Evolutionary conservation across 306 rosid genomes (phyloP).

Genomic region (Quercus variabilis): DNA sequence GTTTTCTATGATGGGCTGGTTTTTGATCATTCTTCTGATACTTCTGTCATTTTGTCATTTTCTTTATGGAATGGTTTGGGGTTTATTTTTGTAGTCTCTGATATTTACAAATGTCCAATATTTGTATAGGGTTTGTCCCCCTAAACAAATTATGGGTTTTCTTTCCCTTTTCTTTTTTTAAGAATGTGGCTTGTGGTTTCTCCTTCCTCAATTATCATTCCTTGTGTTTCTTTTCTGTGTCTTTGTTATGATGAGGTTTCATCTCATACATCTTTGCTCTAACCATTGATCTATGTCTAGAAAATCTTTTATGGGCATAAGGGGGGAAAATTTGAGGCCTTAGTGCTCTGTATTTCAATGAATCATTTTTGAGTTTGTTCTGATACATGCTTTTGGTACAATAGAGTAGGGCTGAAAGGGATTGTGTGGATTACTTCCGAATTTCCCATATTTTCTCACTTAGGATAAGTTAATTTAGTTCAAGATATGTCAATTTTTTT

Average conservation of each 20-base stretch:
- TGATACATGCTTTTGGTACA: not conserved
- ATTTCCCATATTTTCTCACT: not conserved
- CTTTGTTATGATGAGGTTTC: not conserved
- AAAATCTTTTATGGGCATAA: not conserved
- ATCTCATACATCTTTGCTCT: not conserved
- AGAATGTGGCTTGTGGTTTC: not conserved
- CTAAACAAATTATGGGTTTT: not conserved
- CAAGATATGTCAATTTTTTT: not conserved
- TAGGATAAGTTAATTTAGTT: not conserved
- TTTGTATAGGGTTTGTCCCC: not conserved
- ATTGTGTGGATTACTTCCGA: not conserved
- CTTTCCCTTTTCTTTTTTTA: not conserved
- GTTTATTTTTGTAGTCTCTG: not conserved
- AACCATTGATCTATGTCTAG: not conserved
- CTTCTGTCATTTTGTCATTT: not conserved
- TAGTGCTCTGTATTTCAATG: not conserved
- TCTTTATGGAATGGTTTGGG: not conserved
- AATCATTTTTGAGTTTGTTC: not conserved
- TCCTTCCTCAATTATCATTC: not conserved
- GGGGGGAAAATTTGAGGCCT: not conserved
- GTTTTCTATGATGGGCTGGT: too few relatives aligned
- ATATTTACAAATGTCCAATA: not conserved
- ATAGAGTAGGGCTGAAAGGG: not conserved
- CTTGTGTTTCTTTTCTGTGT: not conserved
- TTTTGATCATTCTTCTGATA: not conserved